These are phyloP conservation scores for Zalerion maritima DNA, from an alignment of 495 filamentous ascomycete genomes.

Conservation along the genomic window DNA sequence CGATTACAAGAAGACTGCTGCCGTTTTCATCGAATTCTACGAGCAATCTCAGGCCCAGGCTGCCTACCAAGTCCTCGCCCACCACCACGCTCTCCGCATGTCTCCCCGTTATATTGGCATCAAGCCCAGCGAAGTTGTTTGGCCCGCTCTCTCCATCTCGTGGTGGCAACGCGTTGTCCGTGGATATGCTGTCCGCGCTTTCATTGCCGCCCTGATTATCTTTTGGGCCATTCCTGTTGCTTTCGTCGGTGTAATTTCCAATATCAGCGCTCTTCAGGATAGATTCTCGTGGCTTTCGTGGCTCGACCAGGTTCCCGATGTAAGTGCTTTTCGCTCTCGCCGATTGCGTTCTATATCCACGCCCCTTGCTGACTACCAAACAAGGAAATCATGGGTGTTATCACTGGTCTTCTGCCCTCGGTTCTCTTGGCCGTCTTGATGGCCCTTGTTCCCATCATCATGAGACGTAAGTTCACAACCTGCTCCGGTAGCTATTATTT, in stretches of 20 bases:
- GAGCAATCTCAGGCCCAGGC: constrained; percentile 69
- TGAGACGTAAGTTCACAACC: constrained; percentile 38
- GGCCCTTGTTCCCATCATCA: constrained; percentile 75
- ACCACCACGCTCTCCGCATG: constrained; percentile 87
- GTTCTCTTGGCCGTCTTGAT: constrained; percentile 75
- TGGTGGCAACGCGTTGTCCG: constrained; percentile 80
- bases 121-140: constrained; percentile 74
- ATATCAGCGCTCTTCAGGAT: constrained; percentile 53
- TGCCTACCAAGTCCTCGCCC: constrained; percentile 73
- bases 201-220: constrained; percentile 67
- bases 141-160: constrained; percentile 70
- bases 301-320: constrained; percentile 54
- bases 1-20: constrained; percentile 49
- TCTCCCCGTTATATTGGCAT: constrained; percentile 80
- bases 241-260: constrained; percentile 74
- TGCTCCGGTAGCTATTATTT: no score
- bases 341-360: no score
- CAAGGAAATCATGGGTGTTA: constrained; percentile 71
- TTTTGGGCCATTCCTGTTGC: constrained; percentile 95
- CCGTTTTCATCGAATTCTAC: constrained; percentile 83
- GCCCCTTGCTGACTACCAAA: no score
- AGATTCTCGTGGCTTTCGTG: constrained; percentile 55
- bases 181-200: constrained; percentile 48
- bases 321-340: no score
- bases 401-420: constrained; percentile 72